Conservation (phyloP, 2,329 filamentous ascomycete species). For the Fonsecaea pedrosoi region DNA sequence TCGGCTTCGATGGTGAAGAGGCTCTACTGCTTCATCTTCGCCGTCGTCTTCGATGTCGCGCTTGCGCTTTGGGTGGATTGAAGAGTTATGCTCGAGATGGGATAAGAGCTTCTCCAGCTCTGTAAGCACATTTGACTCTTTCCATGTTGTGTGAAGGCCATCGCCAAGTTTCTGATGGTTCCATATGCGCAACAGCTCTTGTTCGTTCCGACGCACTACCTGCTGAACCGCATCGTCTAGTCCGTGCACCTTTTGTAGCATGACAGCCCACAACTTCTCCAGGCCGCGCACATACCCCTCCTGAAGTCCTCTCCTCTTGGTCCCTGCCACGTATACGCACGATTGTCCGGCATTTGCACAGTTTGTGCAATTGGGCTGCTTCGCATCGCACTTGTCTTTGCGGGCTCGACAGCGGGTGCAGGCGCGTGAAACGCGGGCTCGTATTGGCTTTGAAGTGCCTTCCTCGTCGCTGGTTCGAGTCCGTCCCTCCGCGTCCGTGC, state of each 20-base stretch:
- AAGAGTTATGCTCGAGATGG: slow-evolving; percentile 41
- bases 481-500: slow-evolving; percentile 13
- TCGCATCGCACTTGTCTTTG: slow-evolving; percentile 52
- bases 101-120: slow-evolving; percentile 53
- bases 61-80: slow-evolving; percentile 45
- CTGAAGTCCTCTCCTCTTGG: slow-evolving; percentile 54
- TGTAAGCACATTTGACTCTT: slow-evolving; percentile 49
- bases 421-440: slow-evolving; percentile 55
- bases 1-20: slow-evolving; percentile 29
- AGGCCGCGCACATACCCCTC: slow-evolving; percentile 56
- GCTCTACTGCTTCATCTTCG: not conserved
- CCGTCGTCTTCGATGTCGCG: slow-evolving; percentile 43
- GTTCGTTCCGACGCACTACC: slow-evolving; percentile 46
- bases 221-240: slow-evolving; percentile 51
- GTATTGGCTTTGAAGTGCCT: slow-evolving; percentile 47
- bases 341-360: slow-evolving; percentile 50
- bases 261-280: slow-evolving; percentile 55
- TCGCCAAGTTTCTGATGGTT: slow-evolving; percentile 50
- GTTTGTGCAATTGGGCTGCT: slow-evolving; percentile 52
- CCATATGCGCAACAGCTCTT: slow-evolving; percentile 49
- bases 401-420: slow-evolving; percentile 53
- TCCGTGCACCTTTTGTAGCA: slow-evolving; percentile 53
- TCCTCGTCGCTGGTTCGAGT: slow-evolving; percentile 48
- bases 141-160: slow-evolving; percentile 53
- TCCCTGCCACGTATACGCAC: slow-evolving; percentile 53